Evolutionary conservation across 192 early-diverging fungal species (phyloP).

Genomic region (Fimicolochytrium jonesii): DNA sequence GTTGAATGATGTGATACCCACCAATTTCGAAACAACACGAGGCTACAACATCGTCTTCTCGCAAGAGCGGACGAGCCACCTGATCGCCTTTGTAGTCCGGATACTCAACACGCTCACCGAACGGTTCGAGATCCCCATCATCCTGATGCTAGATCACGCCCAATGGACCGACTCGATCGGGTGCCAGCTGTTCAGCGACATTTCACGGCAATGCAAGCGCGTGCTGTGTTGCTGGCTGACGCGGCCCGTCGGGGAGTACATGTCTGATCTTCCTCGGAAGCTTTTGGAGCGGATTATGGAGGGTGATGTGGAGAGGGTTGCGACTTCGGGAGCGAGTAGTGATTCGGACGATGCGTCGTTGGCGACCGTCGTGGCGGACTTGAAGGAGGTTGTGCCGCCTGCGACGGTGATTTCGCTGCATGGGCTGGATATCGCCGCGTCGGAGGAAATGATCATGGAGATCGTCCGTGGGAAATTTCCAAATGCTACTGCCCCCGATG

Average conservation of each 20-base stretch:
- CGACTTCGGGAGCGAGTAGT: neutral
- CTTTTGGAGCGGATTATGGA: neutral
- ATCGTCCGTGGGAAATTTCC: neutral
- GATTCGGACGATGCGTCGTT: too few relatives aligned
- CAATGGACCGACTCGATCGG: neutral
- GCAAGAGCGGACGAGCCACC: neutral
- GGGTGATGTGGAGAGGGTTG: neutral
- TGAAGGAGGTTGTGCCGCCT: neutral
- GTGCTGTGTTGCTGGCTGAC: neutral
- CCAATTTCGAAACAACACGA: neutral
- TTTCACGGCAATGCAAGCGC: neutral
- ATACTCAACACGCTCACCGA: neutral
- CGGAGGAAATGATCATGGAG: constrained; percentile 3
- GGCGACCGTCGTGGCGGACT: neutral
- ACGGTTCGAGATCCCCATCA: neutral
- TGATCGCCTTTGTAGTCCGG: neutral
- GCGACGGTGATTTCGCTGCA: neutral
- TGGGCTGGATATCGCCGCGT: neutral
- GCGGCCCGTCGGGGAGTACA: neutral
- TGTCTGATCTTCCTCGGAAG: neutral
- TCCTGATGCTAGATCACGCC: neutral
- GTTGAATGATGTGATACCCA: constrained; percentile 9
- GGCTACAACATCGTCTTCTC: neutral
- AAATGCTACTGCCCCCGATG: neutral
- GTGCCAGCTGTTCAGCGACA: neutral